phyloP scores from a whole-genome alignment of 305 asterid genomes.

The Rubia tinctorum region DNA sequence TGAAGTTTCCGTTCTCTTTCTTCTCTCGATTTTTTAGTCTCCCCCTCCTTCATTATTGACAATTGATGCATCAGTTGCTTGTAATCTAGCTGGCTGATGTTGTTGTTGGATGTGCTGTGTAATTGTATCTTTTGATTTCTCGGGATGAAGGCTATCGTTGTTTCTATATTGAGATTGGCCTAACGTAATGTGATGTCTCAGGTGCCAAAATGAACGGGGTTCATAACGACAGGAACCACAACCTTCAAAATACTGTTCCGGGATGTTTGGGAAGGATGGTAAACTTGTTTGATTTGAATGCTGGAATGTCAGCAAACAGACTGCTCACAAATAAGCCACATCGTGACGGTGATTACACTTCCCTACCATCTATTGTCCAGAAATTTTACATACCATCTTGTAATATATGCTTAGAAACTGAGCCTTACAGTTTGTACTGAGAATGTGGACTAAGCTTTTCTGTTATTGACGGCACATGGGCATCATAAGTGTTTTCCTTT shows the following conservation, averaged over 20 bases:
- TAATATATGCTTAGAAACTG: background rate
- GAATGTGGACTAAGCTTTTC: background rate
- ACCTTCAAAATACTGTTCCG: constrained; percentile 56
- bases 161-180: constrained; percentile 16
- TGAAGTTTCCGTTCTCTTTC: background rate
- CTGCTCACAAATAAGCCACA: constrained; percentile 76
- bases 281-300: constrained; percentile 71
- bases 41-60: background rate
- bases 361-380: constrained; percentile 10
- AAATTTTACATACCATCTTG: background rate
- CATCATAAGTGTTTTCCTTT: background rate
- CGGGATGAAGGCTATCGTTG: constrained; percentile 1
- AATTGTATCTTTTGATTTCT: background rate
- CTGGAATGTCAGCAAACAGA: constrained; percentile 55
- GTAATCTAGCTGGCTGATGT: background rate
- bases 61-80: background rate
- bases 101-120: background rate
- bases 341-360: constrained; percentile 45
- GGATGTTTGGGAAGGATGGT: constrained; percentile 96
- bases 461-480: background rate
- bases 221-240: constrained; percentile 37
- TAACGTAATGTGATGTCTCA: constrained; percentile 22
- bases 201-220: constrained; percentile 69
- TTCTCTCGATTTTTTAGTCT: background rate
- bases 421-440: background rate